Evolutionary conservation across 2,329 filamentous ascomycete species (phyloP), one percentile per base, ranked within the genome.

Genomic region (Talaromyces sp.): DNA sequence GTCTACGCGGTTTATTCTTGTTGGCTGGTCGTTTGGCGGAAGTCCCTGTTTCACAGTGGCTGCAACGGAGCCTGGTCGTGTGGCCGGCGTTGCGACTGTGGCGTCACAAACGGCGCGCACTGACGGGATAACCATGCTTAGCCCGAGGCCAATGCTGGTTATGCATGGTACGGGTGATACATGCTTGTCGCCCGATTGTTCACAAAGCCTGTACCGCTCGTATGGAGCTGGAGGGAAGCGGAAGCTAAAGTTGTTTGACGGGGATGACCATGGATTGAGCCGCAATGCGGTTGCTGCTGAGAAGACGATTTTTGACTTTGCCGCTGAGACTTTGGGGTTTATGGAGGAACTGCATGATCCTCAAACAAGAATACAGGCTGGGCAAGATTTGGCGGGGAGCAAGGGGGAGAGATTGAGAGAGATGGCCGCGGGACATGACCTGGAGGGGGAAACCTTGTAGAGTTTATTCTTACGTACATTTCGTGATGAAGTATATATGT

Each of bases 21-120:
- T 78, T 1, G 78, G 78, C 53, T 80, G 77, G 78, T 76, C 73
- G 10, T 79, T 79, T 57, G 76, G 78, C 23, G 74, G 77, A 5
- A 76, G 75, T 23, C 76, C 76, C 0, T 77, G 76, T 18, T 76
- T 78, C 66, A 75, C 72, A 0, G 70, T 74, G 12, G 76, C 69
- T 7, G 73, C 68, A 3, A 36, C 64, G 14, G 73, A 74, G 52
- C 66, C 66, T 4, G 60, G 69, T 31, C 66, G 77, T 5, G 68
- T 75, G 27, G 61, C 72, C 0, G 77, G 75, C 1, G 74, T 76
- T 28, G 77, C 76, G 2, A 77, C 75, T 1, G 66, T 79, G 1
- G 76, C 76, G 1, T 75, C 74, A 30, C 77, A 79, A 66, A 77
- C 74, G 4, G 74, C 70, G 0, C 70, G 71, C 9, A 74, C 75